Conservation (phyloP, 768 basidiomycete genomes). For the Naematelia aurantialba region DNA sequence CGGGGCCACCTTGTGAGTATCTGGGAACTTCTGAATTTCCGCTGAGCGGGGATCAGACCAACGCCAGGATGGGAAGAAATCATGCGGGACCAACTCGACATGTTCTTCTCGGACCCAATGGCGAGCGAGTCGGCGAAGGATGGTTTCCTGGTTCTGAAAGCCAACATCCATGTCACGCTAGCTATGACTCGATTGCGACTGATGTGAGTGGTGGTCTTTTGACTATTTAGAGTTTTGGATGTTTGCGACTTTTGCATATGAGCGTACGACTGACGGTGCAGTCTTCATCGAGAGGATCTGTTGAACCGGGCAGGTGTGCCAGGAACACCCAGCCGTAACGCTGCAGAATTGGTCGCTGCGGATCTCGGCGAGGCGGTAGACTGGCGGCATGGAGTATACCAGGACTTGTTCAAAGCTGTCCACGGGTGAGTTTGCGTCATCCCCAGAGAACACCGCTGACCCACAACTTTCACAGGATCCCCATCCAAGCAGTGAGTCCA, state of each 20-base stretch:
- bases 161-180: constrained; percentile 38
- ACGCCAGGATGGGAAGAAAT: constrained; percentile 34
- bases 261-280: constrained; percentile 2
- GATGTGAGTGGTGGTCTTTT: constrained; percentile 20
- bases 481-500: constrained; percentile 22
- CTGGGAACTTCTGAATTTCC: neutral
- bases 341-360: constrained; percentile 24
- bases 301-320: constrained; percentile 20
- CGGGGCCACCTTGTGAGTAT: constrained; percentile 15
- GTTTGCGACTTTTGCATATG: neutral
- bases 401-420: constrained; percentile 32
- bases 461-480: constrained; percentile 9
- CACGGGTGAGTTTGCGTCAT: constrained; percentile 19
- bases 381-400: constrained; percentile 26
- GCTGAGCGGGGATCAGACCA: constrained; percentile 18
- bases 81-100: constrained; percentile 26
- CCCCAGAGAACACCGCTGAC: neutral
- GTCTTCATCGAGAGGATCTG: constrained; percentile 30
- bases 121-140: constrained; percentile 29
- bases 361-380: constrained; percentile 27
- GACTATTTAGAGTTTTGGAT: too few relatives aligned
- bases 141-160: constrained; percentile 27
- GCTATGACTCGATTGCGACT: constrained; percentile 32
- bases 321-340: constrained; percentile 22
- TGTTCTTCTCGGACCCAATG: constrained; percentile 32